These are phyloP conservation scores for Debaryomycetaceae sp. DNA, from an alignment of 1,139 yeast genomes.

Conservation along the genomic window DNA sequence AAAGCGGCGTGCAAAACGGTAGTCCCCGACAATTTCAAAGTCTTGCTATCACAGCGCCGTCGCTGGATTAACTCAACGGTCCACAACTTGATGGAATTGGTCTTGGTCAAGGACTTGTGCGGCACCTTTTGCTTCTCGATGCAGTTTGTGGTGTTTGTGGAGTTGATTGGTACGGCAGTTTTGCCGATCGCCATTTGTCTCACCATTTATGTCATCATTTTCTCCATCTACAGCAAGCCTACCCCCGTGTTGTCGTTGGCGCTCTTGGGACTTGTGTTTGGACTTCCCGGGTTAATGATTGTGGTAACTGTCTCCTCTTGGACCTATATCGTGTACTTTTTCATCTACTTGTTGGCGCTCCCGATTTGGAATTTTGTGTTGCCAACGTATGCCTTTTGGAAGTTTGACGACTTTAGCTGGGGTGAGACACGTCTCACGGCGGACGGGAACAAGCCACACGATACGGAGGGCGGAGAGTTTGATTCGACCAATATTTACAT, in stretches of 20 bases:
- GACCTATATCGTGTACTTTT: constrained; percentile 73
- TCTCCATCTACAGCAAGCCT: constrained; percentile 69
- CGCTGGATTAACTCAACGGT: constrained; percentile 98
- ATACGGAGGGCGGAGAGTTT: constrained; percentile 62
- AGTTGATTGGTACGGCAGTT: constrained; percentile 81
- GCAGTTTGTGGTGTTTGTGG: constrained; percentile 89
- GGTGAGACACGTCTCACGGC: constrained; percentile 89
- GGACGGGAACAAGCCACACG: constrained; percentile 70
- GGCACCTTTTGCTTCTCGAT: constrained; percentile 96
- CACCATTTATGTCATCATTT: constrained; percentile 70
- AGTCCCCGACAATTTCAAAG: constrained; percentile 76
- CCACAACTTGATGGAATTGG: constrained; percentile 87
- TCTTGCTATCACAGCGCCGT: constrained; percentile 86
- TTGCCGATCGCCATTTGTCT: constrained; percentile 87
- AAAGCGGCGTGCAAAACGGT: constrained; percentile 94
- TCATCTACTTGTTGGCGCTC: constrained; percentile 67
- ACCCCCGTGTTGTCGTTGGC: constrained; percentile 76
- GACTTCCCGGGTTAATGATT: constrained; percentile 80
- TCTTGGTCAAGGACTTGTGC: constrained; percentile 80
- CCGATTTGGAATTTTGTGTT: constrained; percentile 94
- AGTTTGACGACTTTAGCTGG: constrained; percentile 97
- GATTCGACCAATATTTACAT: constrained; percentile 80
- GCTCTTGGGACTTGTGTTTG: constrained; percentile 72
- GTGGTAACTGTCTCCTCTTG: constrained; percentile 78
- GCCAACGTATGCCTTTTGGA: constrained; percentile 89